A percentile compares a stretch with the other conserved stretches of the same genome.
Conservation (phyloP, 2,329 filamentous ascomycete genomes). For the Penicillium sp. region DNA sequence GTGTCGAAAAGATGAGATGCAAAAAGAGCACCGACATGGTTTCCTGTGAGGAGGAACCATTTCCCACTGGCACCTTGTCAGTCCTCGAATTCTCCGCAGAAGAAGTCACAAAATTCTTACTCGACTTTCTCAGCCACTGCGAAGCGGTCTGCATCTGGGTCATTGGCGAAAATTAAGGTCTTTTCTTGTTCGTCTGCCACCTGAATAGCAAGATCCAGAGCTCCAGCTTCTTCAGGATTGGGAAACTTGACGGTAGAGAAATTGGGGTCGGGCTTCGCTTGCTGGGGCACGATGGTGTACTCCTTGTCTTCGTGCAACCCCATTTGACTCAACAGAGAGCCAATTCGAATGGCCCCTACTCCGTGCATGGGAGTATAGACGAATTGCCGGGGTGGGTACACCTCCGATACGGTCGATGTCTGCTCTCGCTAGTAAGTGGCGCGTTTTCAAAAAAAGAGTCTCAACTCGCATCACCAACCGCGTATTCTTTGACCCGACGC, state of each 20-base stretch:
- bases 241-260: conserved; percentile 67
- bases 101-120: conserved; percentile 26
- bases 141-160: conserved; percentile 67
- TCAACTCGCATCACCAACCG: conserved; percentile 26
- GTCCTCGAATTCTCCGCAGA: neutral
- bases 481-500: conserved; percentile 32
- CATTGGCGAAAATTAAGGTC: conserved; percentile 61
- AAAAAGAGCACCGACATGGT: conserved; percentile 63
- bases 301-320: conserved; percentile 28
- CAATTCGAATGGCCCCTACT: conserved; percentile 40
- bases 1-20: conserved; percentile 59
- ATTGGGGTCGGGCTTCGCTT: conserved; percentile 61
- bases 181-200: conserved; percentile 54
- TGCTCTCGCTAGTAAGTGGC: conserved; percentile 21
- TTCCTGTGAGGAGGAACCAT: conserved; percentile 66
- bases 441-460: neutral
- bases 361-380: conserved; percentile 48
- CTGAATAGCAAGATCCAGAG: conserved; percentile 60
- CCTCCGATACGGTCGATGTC: conserved; percentile 36
- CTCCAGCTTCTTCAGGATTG: conserved; percentile 66
- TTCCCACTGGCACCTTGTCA: conserved; percentile 37
- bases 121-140: conserved; percentile 60
- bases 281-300: conserved; percentile 43
- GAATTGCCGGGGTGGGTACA: conserved; percentile 33
- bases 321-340: conserved; percentile 34